Evolutionary conservation across 148 eudicot species (phyloP), one percentile per base, ranked within the genome.

Genomic region (Rhododendron mucronatum): DNA sequence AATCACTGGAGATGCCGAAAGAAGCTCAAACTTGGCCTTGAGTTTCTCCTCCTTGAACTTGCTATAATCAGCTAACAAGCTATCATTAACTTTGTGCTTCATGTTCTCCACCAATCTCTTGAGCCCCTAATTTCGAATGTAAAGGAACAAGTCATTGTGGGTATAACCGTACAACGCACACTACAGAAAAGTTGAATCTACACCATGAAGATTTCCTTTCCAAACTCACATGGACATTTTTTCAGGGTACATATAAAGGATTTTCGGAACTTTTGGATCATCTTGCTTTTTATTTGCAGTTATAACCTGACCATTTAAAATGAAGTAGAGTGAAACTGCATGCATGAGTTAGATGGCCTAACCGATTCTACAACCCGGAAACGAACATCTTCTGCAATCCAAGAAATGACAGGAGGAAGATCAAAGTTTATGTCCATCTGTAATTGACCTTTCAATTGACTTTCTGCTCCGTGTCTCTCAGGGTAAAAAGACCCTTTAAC

Each of bases 401-500:
- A 78, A 65, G 90, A 78, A 51, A 95, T 92, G 84, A 92, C 83
- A 41, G 94, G 93, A 55, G 99, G 96, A 21, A 93, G 95, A 80
- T 87, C 89, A 86, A 95, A 93, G 89, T 90, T 92, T 21, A 95
- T 91, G 78, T 90, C 93, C 97, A 96, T 91, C 90, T 92, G 91
- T 65, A 96, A 75, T 88, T 88, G 94, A 83, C 96, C 97, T 90
- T 91, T 96, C 39, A 96, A 91, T 63, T 94, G 91, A 83, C 89
- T 94, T 80, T 90, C 82, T 23, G 87, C 73, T 82, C 95, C 96
- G 5, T 84, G 88, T 86, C 96, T 90, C 83, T 91, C 95, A 50
- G 99, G 90, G 87, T 94, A 95, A 71, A 96, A 86, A 30, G 90
- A 87, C 81, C 97, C 99, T 78, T 93, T 88, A 20, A 96, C 99